A percentile compares a stretch with the other conserved stretches of the same genome.
These are phyloP conservation scores for Sporobolomyces phaffii DNA, from an alignment of 768 basidiomycete genomes.

Conservation along the genomic window DNA sequence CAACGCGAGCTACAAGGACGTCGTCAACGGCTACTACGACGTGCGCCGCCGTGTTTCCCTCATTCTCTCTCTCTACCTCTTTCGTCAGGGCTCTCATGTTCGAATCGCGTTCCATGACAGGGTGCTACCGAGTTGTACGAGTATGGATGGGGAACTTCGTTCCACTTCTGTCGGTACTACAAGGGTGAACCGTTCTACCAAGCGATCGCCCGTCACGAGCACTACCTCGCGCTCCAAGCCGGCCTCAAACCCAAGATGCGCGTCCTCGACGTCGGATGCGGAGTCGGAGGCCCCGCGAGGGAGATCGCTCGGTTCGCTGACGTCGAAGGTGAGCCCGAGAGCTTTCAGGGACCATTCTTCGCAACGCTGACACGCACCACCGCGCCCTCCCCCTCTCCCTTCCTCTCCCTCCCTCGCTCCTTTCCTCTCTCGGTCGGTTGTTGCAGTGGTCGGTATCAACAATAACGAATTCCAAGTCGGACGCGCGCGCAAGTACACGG, in stretches of 20 bases:
- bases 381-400: too few relatives aligned
- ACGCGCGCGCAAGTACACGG: constrained; percentile 77
- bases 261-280: constrained; percentile 96
- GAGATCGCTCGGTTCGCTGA: constrained; percentile 90
- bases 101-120: not conserved
- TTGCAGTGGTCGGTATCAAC: constrained; percentile 57
- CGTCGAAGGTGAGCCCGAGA: constrained; percentile 49
- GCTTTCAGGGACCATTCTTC: too few relatives aligned
- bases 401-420: too few relatives aligned
- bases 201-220: constrained; percentile 77
- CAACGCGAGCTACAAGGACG: constrained; percentile 76
- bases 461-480: constrained; percentile 94
- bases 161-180: constrained; percentile 97
- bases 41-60: constrained; percentile 51
- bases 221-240: constrained; percentile 89
- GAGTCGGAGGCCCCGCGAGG: constrained; percentile 89
- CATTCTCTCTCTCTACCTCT: not conserved
- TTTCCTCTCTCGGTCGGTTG: too few relatives aligned
- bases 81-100: not conserved
- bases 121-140: constrained; percentile 76
- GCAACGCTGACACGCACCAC: too few relatives aligned
- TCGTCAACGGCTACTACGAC: constrained; percentile 92
- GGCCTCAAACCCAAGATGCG: constrained; percentile 78
- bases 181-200: constrained; percentile 58
- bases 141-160: constrained; percentile 64